Base-by-base conservation (phyloP, 768 basidiomycete species). In the Trametes meyenii region DNA sequence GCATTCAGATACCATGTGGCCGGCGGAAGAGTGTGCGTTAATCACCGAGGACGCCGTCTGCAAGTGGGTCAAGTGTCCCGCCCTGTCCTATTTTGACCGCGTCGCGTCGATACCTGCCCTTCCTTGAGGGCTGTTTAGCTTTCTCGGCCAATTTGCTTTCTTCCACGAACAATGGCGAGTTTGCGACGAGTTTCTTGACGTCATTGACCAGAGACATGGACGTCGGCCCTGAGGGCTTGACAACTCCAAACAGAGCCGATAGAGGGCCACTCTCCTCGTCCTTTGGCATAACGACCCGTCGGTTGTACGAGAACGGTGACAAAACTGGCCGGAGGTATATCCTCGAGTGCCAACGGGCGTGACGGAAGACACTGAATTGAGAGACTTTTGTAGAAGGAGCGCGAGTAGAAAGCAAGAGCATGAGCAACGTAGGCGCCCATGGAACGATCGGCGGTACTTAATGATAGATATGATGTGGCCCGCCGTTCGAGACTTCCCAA, bases 11-110 rank as follows among this genome's bases (percentile, higher is more conserved):
- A 23, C 17, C 10, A 14, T n/a, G 26, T 17, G 23, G 2, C 19
- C 40, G n/a, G 16, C 0, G 17, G 1, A 42, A 11, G 29, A 26
- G 26, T 5, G 23, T 35, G 43, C 45, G 49, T 40, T 48, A 58
- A 60, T 55, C 40, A 72, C 69, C 69, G 35, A 70, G 69, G 5
- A 70, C 71, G 17, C 96, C 96, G 73, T 97, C 94, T 5, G 97
- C 97, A 38, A 98, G 81, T 16, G 97, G 97, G 77, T 99, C 97
- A 51, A 99, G 78, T 3, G 97, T 99, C 4, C 97, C 95, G 29
- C 94, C 94, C 74, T 95, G 92, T 1, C 94, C 95, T 50, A 96
- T 85, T 75, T 96, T 96, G 55, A 95, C 78, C 2, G 74, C 69
- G 21, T 84, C 81, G 16, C 70, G 71, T 53, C 69, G 71, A 52